phyloP scores from a whole-genome alignment of 1,284 basidiomycete species.

The Ceratobasidium sp. region DNA sequence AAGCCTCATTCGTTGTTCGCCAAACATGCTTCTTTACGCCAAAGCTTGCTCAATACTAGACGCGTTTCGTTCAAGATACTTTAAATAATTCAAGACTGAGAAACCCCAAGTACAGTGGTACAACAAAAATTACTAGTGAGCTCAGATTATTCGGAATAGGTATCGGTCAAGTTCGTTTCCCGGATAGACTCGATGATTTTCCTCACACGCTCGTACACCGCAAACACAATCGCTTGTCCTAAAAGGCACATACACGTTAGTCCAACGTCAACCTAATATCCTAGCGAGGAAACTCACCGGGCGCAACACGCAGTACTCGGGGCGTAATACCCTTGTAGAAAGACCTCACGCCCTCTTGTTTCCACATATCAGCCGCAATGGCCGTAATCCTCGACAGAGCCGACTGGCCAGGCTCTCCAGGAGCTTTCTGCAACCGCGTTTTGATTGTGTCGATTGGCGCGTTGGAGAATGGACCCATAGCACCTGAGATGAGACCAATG shows the following conservation, averaged over 20 bases:
- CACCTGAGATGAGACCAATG: conserved; percentile 94
- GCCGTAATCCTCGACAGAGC: conserved; percentile 73
- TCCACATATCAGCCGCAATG: conserved; percentile 93
- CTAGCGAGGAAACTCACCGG: conserved; percentile 57
- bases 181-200: conserved; percentile 72
- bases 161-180: conserved; percentile 61
- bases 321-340: conserved; percentile 99
- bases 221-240: conserved; percentile 82
- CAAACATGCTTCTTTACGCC: conserved; percentile 9
- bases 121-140: conserved; percentile 19
- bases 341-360: conserved; percentile 83
- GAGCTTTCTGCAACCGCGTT: conserved; percentile 90
- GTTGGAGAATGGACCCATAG: conserved; percentile 97
- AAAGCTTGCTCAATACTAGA: not conserved
- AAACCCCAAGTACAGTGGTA: not conserved
- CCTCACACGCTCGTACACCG: conserved; percentile 88
- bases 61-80: not conserved
- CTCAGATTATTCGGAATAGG: conserved; percentile 65
- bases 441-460: conserved; percentile 99
- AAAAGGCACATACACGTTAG: not conserved
- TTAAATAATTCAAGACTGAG: not conserved
- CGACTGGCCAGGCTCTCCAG: conserved; percentile 76
- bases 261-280: not conserved
- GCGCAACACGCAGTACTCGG: conserved; percentile 93
- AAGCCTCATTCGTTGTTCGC: conserved; percentile 4